Evolutionary conservation across 2,329 filamentous ascomycete genomes (phyloP).

Genomic region (Colletotrichum lindemuthianum): DNA sequence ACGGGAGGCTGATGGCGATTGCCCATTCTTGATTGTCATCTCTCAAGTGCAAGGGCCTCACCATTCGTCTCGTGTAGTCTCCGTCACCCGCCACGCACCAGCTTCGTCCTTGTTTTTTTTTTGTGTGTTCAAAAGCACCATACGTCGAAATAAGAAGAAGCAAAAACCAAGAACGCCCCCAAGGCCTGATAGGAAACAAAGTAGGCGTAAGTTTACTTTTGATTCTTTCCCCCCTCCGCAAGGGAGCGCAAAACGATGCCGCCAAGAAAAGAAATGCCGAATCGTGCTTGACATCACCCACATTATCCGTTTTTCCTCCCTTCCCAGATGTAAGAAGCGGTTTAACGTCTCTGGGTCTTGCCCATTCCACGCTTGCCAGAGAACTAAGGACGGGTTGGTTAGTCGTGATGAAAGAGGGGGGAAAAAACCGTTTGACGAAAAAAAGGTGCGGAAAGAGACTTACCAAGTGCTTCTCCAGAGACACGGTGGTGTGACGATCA

Average conservation of each 20-base stretch:
- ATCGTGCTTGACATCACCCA: background rate
- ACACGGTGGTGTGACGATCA: constrained; percentile 86
- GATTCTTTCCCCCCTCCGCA: constrained; percentile 11
- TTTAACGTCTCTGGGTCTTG: constrained; percentile 80
- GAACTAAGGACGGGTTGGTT: constrained; percentile 66
- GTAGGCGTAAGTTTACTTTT: constrained; percentile 33
- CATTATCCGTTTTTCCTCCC: constrained; percentile 13
- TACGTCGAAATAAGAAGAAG: constrained; percentile 26
- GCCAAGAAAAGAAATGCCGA: background rate
- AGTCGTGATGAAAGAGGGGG: constrained; percentile 40
- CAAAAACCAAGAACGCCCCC: constrained; percentile 22
- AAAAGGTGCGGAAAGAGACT: constrained; percentile 47
- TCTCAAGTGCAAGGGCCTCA: constrained; percentile 1
- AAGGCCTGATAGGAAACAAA: constrained; percentile 24
- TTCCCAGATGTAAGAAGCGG: background rate
- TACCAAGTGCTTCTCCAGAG: constrained; percentile 91
- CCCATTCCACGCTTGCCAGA: constrained; percentile 94
- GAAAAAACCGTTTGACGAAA: background rate
- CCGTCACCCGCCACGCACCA: no score
- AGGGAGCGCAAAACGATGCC: constrained; percentile 28
- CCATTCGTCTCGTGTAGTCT: background rate
- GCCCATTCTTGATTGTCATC: constrained; percentile 10
- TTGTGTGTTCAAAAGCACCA: constrained; percentile 1
- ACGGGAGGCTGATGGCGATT: background rate
- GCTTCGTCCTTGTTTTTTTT: background rate